Evolutionary conservation across 352 stramenopile species (phyloP).

Genomic region (Phytophthora citrophthora): DNA sequence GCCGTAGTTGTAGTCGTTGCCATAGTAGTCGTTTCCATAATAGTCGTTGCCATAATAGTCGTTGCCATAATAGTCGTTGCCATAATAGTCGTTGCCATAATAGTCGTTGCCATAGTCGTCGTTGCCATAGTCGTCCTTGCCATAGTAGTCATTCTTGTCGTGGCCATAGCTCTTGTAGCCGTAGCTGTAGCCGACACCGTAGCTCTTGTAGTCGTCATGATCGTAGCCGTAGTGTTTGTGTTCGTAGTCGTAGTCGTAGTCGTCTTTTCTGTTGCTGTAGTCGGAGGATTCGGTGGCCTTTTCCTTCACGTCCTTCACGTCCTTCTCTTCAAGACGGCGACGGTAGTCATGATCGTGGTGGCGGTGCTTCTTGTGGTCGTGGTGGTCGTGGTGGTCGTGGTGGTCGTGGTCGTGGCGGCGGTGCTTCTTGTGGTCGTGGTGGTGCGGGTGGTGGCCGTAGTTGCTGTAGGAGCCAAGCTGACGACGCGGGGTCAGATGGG

Average conservation of each 20-base stretch:
- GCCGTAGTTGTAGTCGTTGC: neutral
- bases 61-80: too few species aligned
- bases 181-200: too few species aligned
- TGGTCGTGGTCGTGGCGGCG: conserved; percentile 12
- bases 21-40: too few species aligned
- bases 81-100: too few species aligned
- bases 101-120: neutral
- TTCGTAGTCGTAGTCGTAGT: too few species aligned
- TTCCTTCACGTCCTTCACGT: neutral
- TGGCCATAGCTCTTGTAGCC: too few species aligned
- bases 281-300: conserved; percentile 12
- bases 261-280: conserved; percentile 9
- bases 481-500: conserved; percentile 1
- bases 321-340: conserved; percentile 15
- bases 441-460: conserved; percentile 11
- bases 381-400: too few species aligned
- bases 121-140: neutral
- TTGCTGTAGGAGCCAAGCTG: conserved; percentile 19
- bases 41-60: too few species aligned
- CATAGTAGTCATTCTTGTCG: too few species aligned
- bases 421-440: conserved; percentile 5
- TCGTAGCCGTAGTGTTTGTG: conserved; percentile 2
- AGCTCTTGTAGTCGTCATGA: too few species aligned
- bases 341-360: neutral
- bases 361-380: too few species aligned